Conservation (phyloP, 106 monocot species). For the Narthecium ossifragum region DNA sequence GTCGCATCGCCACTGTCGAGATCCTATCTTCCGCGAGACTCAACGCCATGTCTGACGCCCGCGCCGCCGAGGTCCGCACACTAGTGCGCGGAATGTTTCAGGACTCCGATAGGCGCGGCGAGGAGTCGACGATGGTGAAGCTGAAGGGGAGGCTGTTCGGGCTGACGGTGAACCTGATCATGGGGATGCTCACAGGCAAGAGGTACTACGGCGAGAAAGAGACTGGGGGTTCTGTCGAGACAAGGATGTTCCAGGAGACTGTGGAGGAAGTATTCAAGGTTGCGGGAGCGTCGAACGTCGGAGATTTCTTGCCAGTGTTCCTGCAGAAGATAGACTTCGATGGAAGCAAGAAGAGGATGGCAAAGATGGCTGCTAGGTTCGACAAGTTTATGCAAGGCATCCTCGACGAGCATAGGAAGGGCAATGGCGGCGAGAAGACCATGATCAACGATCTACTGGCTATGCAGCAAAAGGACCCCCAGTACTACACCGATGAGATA, state of each 20-base stretch:
- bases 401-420: too few relatives aligned
- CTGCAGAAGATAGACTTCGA: conserved; percentile 21
- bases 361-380: conserved; percentile 5
- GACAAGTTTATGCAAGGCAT: too few relatives aligned
- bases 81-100: conserved; percentile 13
- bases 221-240: conserved; percentile 2
- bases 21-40: conserved; percentile 42
- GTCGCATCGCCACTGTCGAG: conserved; percentile 34
- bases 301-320: conserved; percentile 28
- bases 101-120: not conserved
- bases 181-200: conserved; percentile 34
- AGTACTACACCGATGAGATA: too few relatives aligned
- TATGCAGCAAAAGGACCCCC: too few relatives aligned
- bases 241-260: conserved; percentile 12
- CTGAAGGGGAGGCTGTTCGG: conserved; percentile 35
- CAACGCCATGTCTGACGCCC: conserved; percentile 6
- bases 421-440: too few relatives aligned
- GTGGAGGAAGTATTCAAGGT: conserved; percentile 15
- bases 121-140: conserved; percentile 14
- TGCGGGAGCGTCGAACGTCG: conserved; percentile 11
- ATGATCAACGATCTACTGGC: too few relatives aligned
- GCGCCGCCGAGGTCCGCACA: conserved; percentile 15
- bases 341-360: conserved; percentile 20
- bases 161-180: conserved; percentile 29
- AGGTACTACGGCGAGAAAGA: conserved; percentile 14